These are phyloP conservation scores for Microthlaspi erraticum DNA, from an alignment of 345 rosid genomes.

Conservation along the genomic window DNA sequence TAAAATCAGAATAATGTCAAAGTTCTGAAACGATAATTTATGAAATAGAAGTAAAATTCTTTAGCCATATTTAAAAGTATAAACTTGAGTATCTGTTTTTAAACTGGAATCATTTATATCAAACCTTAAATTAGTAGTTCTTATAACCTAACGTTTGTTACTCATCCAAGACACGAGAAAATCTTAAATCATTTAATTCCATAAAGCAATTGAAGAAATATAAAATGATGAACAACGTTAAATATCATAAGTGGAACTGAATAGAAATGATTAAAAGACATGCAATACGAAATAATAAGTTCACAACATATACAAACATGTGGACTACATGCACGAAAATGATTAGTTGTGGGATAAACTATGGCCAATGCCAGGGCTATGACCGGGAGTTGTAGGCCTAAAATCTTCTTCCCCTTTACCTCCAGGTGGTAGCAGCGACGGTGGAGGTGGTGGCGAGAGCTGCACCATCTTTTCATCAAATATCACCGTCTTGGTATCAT, in stretches of 20 bases:
- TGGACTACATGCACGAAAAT: slow-evolving; percentile 29
- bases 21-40: background rate
- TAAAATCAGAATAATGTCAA: background rate
- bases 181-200: slow-evolving; percentile 23
- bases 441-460: slow-evolving; percentile 18
- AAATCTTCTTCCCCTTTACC: slow-evolving; percentile 50
- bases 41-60: background rate
- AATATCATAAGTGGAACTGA: slow-evolving; percentile 14
- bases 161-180: background rate
- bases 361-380: slow-evolving; percentile 72
- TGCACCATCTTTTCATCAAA: slow-evolving; percentile 13
- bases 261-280: slow-evolving; percentile 11
- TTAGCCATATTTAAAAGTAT: background rate
- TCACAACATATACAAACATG: slow-evolving; percentile 17
- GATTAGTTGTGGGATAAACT: slow-evolving; percentile 30
- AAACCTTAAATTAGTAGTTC: background rate
- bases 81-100: background rate
- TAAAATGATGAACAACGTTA: slow-evolving; percentile 7
- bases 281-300: slow-evolving; percentile 15
- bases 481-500: slow-evolving; percentile 20
- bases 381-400: slow-evolving; percentile 70
- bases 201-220: slow-evolving; percentile 10
- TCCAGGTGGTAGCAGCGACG: slow-evolving; percentile 31
- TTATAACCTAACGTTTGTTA: background rate
- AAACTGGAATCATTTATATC: background rate